phyloP scores from a whole-genome alignment of 768 basidiomycete species.

The Multifurca ochricompacta region DNA sequence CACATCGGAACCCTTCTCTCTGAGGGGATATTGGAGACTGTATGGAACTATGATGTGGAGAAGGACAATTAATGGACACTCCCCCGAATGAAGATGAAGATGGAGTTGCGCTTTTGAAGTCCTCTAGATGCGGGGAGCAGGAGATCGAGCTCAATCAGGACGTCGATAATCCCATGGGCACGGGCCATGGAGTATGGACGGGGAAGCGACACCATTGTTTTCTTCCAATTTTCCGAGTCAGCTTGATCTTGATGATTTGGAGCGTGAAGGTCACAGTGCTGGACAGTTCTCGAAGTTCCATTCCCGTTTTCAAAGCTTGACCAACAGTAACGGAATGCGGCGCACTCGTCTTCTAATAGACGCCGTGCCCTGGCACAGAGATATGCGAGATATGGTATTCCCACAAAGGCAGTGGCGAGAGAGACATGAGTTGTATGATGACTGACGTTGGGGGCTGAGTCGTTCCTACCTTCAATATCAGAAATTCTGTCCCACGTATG shows the following conservation, averaged over 20 bases:
- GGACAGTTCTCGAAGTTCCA: background rate
- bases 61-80: background rate
- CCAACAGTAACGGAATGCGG: no score
- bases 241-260: background rate
- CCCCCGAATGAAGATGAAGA: constrained; percentile 1
- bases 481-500: no score
- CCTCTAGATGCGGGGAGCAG: background rate
- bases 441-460: no score
- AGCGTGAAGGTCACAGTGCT: background rate
- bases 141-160: background rate
- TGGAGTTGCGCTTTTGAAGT: no score
- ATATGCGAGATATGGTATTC: background rate
- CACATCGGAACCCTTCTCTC: background rate
- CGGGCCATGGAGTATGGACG: background rate
- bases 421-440: no score
- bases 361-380: no score
- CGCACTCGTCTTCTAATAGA: no score
- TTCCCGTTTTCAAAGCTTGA: no score
- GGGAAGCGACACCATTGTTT: constrained; percentile 3
- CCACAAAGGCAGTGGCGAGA: no score
- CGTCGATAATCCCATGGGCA: background rate
- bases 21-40: background rate
- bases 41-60: constrained; percentile 7
- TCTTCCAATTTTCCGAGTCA: constrained; percentile 5
- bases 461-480: no score